Conservation (phyloP, 192 early-diverging fungal species). For the Mortierella hygrophila region DNA sequence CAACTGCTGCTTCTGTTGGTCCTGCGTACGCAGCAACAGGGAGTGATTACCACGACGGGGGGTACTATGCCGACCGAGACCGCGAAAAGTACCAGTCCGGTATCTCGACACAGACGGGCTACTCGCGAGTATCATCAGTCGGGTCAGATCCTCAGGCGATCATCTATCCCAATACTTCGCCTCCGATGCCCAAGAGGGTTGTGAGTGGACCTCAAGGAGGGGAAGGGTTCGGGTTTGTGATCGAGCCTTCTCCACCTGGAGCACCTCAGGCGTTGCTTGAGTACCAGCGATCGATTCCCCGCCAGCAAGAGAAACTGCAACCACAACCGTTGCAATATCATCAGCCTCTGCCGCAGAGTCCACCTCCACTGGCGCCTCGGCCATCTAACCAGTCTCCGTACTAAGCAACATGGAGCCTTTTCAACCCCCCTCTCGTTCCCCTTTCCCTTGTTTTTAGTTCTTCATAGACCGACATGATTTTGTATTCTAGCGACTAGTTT, state of each 20-base stretch:
- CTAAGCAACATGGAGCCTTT: neutral
- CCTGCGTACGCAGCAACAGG: neutral
- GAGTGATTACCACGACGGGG: neutral
- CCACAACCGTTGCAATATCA: neutral
- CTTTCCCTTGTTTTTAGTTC: no score
- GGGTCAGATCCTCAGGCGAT: constrained; percentile 5
- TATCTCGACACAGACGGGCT: constrained; percentile 14
- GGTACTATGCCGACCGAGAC: neutral
- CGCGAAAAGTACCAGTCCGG: constrained; percentile 2
- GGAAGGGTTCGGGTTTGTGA: constrained; percentile 13
- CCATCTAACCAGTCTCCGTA: neutral
- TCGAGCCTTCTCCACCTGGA: constrained; percentile 12
- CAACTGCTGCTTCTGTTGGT: neutral
- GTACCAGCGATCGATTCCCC: neutral
- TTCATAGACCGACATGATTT: no score
- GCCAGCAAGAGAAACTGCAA: neutral
- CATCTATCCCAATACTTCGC: neutral
- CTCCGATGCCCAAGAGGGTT: constrained; percentile 16
- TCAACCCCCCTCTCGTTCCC: neutral
- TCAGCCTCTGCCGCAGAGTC: neutral
- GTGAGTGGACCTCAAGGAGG: constrained; percentile 40
- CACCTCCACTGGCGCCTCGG: neutral
- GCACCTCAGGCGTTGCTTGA: constrained; percentile 39
- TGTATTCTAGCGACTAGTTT: neutral
- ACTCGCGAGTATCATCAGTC: constrained; percentile 11